Percentiles rank a stretch among this genome's conserved stretches.
phyloP scores from a whole-genome alignment of 1,284 basidiomycete species.

The Vanrija pseudolonga region DNA sequence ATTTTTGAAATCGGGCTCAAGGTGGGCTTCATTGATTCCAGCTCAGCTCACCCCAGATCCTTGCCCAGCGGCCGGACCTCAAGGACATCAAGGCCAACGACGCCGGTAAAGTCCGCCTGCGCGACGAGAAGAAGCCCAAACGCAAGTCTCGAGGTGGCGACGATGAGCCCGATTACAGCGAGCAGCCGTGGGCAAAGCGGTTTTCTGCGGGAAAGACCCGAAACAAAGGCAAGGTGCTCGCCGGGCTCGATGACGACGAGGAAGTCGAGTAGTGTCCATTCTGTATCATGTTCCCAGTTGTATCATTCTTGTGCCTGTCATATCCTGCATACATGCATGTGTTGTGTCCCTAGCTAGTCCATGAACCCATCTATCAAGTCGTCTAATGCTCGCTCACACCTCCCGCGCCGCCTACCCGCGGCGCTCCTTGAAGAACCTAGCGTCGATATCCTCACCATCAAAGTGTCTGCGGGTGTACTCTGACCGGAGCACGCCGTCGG shows the following conservation, averaged over 20 bases:
- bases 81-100: constrained; percentile 36
- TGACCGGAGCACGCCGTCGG: constrained; percentile 66
- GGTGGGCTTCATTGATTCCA: constrained; percentile 18
- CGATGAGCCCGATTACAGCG: background rate
- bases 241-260: background rate
- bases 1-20: constrained; percentile 41
- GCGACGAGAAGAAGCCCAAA: background rate
- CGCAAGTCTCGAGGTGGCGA: background rate
- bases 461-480: constrained; percentile 56
- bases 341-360: constrained; percentile 1
- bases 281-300: too few species aligned
- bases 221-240: constrained; percentile 6
- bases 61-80: constrained; percentile 26
- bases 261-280: too few species aligned
- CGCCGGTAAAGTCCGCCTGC: constrained; percentile 23
- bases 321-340: constrained; percentile 6
- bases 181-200: constrained; percentile 3
- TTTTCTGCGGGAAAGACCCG: background rate
- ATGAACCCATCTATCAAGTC: constrained; percentile 5
- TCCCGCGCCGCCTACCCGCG: background rate
- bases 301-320: background rate
- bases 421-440: constrained; percentile 39
- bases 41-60: constrained; percentile 14
- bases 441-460: constrained; percentile 47
- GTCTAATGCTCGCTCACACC: background rate